Percentiles rank a stretch among this genome's conserved stretches.
phyloP scores from a whole-genome alignment of 306 rosid genomes.

The Rosa persica region DNA sequence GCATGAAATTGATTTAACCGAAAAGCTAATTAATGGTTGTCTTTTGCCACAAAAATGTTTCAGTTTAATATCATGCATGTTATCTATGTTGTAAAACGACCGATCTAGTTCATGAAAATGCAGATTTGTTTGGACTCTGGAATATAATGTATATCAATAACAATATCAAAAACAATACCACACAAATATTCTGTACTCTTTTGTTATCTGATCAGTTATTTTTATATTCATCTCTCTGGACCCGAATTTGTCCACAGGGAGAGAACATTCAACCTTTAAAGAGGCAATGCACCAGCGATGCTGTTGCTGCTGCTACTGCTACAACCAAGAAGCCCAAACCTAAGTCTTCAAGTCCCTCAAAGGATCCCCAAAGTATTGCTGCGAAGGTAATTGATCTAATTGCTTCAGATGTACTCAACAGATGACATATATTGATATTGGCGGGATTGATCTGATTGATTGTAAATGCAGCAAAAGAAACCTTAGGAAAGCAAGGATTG shows the following conservation, averaged over 20 bases:
- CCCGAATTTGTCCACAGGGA: conserved; percentile 39
- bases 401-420: conserved; percentile 27
- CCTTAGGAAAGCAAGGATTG: not conserved
- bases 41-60: no score
- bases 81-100: not conserved
- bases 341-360: conserved; percentile 53
- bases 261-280: conserved; percentile 43
- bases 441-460: not conserved
- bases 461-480: conserved; percentile 17
- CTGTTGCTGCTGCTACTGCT: conserved; percentile 21
- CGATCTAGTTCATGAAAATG: not conserved
- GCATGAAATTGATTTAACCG: not conserved
- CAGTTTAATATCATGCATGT: not conserved
- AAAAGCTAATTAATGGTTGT: not conserved
- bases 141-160: not conserved
- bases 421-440: not conserved
- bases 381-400: conserved; percentile 59
- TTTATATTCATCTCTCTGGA: conserved; percentile 4
- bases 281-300: conserved; percentile 48
- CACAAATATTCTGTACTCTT: not conserved
- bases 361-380: conserved; percentile 88
- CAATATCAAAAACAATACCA: not conserved
- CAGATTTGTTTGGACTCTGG: no score
- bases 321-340: conserved; percentile 51
- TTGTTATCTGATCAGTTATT: not conserved